Conservation (phyloP, 805 yeast species). For the Nakazawaea anatomiae region DNA sequence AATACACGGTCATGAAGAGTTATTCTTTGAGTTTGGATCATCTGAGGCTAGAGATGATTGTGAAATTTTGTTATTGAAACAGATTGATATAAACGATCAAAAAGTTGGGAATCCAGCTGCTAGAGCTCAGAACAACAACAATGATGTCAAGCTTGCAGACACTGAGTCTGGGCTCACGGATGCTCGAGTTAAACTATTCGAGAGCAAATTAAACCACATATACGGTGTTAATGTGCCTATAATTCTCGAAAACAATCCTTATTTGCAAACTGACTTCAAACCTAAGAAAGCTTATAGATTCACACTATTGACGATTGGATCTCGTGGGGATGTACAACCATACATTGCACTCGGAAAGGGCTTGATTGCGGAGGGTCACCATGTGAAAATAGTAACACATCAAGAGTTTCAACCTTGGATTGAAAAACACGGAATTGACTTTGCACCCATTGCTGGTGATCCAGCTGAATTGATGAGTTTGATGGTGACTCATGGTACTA, state of each 20-base stretch:
- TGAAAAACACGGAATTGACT: slow-evolving; percentile 55
- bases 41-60: slow-evolving; percentile 67
- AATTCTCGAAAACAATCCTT: slow-evolving; percentile 61
- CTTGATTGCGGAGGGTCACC: slow-evolving; percentile 73
- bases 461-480: slow-evolving; percentile 88
- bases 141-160: slow-evolving; percentile 24
- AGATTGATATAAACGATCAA: slow-evolving; percentile 29
- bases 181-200: slow-evolving; percentile 62
- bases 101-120: no score
- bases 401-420: slow-evolving; percentile 77
- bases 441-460: slow-evolving; percentile 80
- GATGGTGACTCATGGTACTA: slow-evolving; percentile 87
- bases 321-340: slow-evolving; percentile 96
- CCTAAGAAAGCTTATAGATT: slow-evolving; percentile 54
- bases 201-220: slow-evolving; percentile 54
- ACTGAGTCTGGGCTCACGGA: slow-evolving; percentile 31
- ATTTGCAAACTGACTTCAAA: slow-evolving; percentile 39
- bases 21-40: slow-evolving; percentile 71
- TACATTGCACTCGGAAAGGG: slow-evolving; percentile 87
- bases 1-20: slow-evolving; percentile 69
- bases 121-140: slow-evolving; percentile 11
- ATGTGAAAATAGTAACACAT: slow-evolving; percentile 82
- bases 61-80: slow-evolving; percentile 44
- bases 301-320: slow-evolving; percentile 82
- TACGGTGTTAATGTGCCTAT: slow-evolving; percentile 65